Evolutionary conservation across 2,329 filamentous ascomycete genomes (phyloP).

Genomic region (Hansfordia pulvinata): DNA sequence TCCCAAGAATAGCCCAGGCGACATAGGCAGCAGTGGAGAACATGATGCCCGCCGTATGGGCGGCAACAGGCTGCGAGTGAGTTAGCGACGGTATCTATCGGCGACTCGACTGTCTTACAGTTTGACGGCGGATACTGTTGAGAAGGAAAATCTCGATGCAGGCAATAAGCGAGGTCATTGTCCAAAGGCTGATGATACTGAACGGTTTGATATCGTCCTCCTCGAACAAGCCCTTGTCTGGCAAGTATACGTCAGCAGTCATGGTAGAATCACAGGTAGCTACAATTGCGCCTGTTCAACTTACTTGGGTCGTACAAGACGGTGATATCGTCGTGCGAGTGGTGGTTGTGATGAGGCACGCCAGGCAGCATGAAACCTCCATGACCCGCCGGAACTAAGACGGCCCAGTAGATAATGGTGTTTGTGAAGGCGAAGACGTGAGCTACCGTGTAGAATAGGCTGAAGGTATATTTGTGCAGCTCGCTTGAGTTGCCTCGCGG

Average conservation of each 20-base stretch:
- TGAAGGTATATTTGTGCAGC: conserved; percentile 30
- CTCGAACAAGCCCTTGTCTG: conserved; percentile 33
- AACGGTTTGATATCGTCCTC: conserved; percentile 33
- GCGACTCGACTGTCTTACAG: conserved; percentile 20
- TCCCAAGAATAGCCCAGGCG: conserved; percentile 33
- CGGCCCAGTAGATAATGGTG: conserved; percentile 32
- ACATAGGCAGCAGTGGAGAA: conserved; percentile 29
- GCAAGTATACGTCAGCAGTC: conserved; percentile 2
- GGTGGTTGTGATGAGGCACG: conserved; percentile 9
- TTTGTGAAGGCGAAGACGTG: conserved; percentile 35
- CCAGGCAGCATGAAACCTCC: conserved; percentile 16
- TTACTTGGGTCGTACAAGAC: conserved; percentile 13
- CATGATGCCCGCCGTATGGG: conserved; percentile 27
- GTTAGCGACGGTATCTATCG: conserved; percentile 5
- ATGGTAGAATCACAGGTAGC: not conserved
- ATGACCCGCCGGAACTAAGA: conserved; percentile 22
- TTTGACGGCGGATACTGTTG: conserved; percentile 39
- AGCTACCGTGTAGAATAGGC: conserved; percentile 32
- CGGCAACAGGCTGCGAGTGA: conserved; percentile 24
- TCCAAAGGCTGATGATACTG: conserved; percentile 30
- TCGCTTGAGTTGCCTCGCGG: conserved; percentile 24
- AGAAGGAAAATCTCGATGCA: conserved; percentile 30
- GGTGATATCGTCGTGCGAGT: conserved; percentile 4
- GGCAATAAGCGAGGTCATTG: conserved; percentile 26
- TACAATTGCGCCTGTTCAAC: conserved; percentile 1